These are phyloP conservation scores for Rubia tinctorum DNA, from an alignment of 305 asterid genomes.

Conservation along the genomic window DNA sequence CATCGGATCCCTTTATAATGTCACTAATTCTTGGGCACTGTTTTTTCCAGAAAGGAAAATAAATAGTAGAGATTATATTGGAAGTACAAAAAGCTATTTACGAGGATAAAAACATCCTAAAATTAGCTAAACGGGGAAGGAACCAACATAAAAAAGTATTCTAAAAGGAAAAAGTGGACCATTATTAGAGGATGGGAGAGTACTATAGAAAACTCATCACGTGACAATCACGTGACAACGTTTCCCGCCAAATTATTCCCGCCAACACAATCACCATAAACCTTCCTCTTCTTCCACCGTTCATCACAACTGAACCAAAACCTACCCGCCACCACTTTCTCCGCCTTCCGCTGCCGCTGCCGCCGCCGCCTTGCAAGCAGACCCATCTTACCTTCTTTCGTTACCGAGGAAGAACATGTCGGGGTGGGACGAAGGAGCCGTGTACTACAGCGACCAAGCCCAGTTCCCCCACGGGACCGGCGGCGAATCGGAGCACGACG, in stretches of 20 bases:
- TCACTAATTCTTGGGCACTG: too few relatives aligned
- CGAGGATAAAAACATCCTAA: too few relatives aligned
- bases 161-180: too few relatives aligned
- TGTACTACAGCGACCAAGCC: constrained; percentile 90
- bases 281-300: background rate
- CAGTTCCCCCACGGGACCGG: constrained; percentile 69
- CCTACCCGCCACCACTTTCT: background rate
- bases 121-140: too few relatives aligned
- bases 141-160: too few relatives aligned
- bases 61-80: too few relatives aligned
- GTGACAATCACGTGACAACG: constrained; percentile 9
- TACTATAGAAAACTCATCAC: background rate
- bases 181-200: too few relatives aligned
- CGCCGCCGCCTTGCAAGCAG: background rate
- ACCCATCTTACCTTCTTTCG: background rate
- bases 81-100: too few relatives aligned
- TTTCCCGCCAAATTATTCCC: constrained; percentile 80
- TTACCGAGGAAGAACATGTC: constrained; percentile 41
- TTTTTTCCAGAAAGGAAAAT: too few relatives aligned
- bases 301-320: constrained; percentile 3
- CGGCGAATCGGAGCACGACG: constrained; percentile 44
- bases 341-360: background rate
- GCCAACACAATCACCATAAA: constrained; percentile 36
- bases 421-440: constrained; percentile 95
- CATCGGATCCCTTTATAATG: too few relatives aligned